Evolutionary conservation across 2,329 filamentous ascomycete species (phyloP), one percentile per base, ranked within the genome.

Genomic region (Chaetomium sp.): DNA sequence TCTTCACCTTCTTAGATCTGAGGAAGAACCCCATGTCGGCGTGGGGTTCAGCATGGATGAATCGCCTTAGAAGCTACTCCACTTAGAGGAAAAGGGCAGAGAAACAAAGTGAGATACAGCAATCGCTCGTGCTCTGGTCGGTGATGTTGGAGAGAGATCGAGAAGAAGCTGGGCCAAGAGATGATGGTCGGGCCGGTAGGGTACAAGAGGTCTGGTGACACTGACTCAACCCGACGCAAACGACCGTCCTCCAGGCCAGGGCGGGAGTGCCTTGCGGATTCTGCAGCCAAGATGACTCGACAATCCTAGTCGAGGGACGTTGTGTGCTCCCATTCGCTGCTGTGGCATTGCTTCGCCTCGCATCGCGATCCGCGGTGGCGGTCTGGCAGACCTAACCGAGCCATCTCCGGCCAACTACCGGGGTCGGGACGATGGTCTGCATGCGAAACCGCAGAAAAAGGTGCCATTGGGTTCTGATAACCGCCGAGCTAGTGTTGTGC

Each of bases 21-120:
- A 62, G 51, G 60, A 73, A 73, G 65, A 71, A 71, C 5, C 68
- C 71, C 72, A 73, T 73, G 66, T 55, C 61, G 60, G 61, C 56
- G 65, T 27, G 25, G 50, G 45, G 54, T 49, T 31, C 25, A 31
- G 50, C 57, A 62, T 58, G 9, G 47, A 49, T 31, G 9, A 55
- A n/a, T 45, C 19, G 16, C 35, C 12, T 1, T 42, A 27, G 0
- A 56, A 23, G 29, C 8, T 38, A 4, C n/a, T 13, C 12, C 12
- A 6, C 49, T 31, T 10, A 9, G 19, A 31, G 19, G 19, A 8
- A 13, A 60, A 12, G 25, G 27, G 38, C 1, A 42, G 38, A 16
- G 29, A 35, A 55, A 21, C 9, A 13, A 25, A 16, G 21, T 23
- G 57, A 35, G 42, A 59, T 33, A n/a, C 13, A 42, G 29, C 7